Evolutionary conservation across 1,284 basidiomycete species (phyloP), one percentile per base, ranked within the genome.

Genomic region (Ustilago bromivora): DNA sequence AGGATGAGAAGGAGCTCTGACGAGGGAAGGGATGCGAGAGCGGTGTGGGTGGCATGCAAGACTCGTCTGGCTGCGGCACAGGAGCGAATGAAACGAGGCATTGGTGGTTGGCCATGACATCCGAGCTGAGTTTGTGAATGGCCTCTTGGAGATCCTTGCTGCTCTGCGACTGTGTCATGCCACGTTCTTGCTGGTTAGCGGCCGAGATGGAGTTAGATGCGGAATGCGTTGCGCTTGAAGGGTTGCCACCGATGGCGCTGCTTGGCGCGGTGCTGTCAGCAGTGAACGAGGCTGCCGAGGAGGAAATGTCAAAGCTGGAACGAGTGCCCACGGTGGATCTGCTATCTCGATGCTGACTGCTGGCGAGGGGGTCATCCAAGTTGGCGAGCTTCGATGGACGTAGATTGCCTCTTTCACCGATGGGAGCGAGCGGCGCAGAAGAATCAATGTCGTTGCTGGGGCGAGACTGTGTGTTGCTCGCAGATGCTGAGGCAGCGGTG

Each of bases 81-180:
- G 79, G 70, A n/a, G 77, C 71, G 54, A 79, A 80, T 12, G 74
- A 68, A 23, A 85, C 78, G 3, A 82, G 67, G 52, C 81, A 83
- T n/a, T 83, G 82, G 53, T 84, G 81, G 8, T 63, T 71, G 43
- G 66, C 64, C 83, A 85, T 85, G 53, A 79, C 78, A 40, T 83
- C 79, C 28, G 64, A 59, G 57, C 75, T 78, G 47, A 85, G 79
- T 46, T 71, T 71, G 47, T 76, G 73, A 19, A 82, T 79, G 1
- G 81, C 66, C 23, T 83, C 76, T 34, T 61, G 66, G 5, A 82
- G 66, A 43, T 84, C 81, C n/a, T 71, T 75, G 58, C 57, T 64
- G 64, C 78, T 79, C 49, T 76, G 71, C 11, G 78, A 71, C n/a
- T 73, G 68, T 15, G 63, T 35, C 61, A 71, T 66, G 49, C 67